Base-by-base conservation (phyloP, 345 rosid species). In the Hypericum perforatum region DNA sequence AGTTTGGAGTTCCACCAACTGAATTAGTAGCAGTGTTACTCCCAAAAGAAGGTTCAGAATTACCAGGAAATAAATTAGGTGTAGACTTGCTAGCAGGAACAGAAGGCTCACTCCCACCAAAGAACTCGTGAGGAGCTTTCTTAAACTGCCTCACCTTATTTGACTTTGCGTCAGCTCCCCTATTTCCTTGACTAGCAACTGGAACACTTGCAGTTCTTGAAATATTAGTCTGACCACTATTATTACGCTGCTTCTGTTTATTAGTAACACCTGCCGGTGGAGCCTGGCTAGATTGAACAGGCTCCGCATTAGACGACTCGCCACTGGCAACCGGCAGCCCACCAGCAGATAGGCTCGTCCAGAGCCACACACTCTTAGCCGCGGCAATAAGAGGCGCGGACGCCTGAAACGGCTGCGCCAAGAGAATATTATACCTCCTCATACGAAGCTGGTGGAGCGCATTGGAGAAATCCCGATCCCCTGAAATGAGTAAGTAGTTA, bases 381-480 rank as follows among this genome's bases (percentile, higher is more conserved):
- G 97, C 97, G 22, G 89, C 84, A 63, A 86, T 41, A 0, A 90
- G 78, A 0, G 96, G 82, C 41, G 76, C 89, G 0, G 97, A 86
- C 2, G 91, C 94, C 55, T 63, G 70, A 2, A 58, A 74, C 8
- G 97, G 97, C 63, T 86, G 95, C 2, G 97, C 96, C 56, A 90
- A 64, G 9, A 90, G 85, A 64, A 90, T 83, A 55, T 90, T 90
- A 64, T 90, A 90, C 54, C 96, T 76, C 64, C 96, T 82, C 87
- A 90, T 70, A 3, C 97, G 77, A 76, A 86, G 66, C 56, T 83
- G 94, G 58, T 90, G 97, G 53, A 90, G 96, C 11, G 97, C 97
- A 16, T 86, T 81, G 2, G 97, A 84, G 65, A 86, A 90, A 65
- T 90, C 97, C 52, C 96, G 78, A 42, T 86, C 96, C 3, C 97